Evolutionary conservation across 345 rosid species (phyloP), one percentile per base, ranked within the genome.

Genomic region (Camelina neglecta): DNA sequence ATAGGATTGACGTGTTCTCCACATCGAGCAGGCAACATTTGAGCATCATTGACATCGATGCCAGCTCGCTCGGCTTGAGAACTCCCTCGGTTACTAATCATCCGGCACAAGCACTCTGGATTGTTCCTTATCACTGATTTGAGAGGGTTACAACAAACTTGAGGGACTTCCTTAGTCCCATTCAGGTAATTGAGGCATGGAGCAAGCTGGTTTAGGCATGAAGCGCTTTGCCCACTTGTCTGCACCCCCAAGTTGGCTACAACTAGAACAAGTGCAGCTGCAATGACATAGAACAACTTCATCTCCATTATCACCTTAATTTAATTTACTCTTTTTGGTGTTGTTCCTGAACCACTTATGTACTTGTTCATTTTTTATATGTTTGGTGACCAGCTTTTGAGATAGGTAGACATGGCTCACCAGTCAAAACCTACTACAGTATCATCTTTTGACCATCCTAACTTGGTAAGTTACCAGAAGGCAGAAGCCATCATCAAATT

Each of bases 1-100:
- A 91, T 53, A 4, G 93, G 97, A 47, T 88, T 91, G 57, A 91
- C 84, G 47, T 74, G 90, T 41, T 81, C 84, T 3, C 95, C 97
- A 68, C 95, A 89, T 56, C 87, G 78, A 16, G 83, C 90, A 8
- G 91, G 97, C 73, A 91, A 53, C 65, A 86, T 79, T 57, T 91
- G 91, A 58, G 97, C 95, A 78, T 83, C 82, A 23, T 60, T 78
- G 4, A 85, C 71, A 59, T 91, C 81, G 51, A 86, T 88, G 61
- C 95, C 95, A 3, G 87, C 88, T 78, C 36, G 74, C 67, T 89
- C 82, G 0, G 94, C 93, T 41, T 75, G 69, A n/a, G 49, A 58
- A 67, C 86, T 84, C 1, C 85, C 89, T 26, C 77, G 64, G 74
- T 85, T 91, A 78, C 90, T 91, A 4, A 85, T 82, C 88, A 91